Conservation (phyloP, 2,329 filamentous ascomycete genomes). For the Dothideomycetes sp. region DNA sequence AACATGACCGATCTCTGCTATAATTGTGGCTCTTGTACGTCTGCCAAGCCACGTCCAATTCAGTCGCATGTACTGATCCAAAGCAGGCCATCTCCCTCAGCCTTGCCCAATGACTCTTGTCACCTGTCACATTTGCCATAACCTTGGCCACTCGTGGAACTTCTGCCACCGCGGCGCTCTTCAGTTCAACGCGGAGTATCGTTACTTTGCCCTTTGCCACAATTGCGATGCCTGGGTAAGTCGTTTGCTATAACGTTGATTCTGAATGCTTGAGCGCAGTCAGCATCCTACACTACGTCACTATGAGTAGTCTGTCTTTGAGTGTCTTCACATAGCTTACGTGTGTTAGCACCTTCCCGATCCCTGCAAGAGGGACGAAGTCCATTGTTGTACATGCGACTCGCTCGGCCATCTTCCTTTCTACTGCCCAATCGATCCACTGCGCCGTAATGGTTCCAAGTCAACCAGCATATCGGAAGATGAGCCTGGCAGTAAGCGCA, state of each 20-base stretch:
- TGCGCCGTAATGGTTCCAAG: background rate
- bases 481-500: background rate
- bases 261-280: background rate
- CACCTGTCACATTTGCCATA: constrained; percentile 5
- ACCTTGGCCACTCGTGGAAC: constrained; percentile 8
- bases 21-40: constrained; percentile 7
- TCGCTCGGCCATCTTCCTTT: constrained; percentile 6
- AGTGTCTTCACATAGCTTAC: background rate
- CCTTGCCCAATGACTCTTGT: background rate
- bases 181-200: constrained; percentile 1
- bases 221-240: constrained; percentile 8
- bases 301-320: too few relatives aligned
- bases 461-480: too few relatives aligned
- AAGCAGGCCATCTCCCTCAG: background rate
- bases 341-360: constrained; percentile 6
- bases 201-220: constrained; percentile 9
- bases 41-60: background rate
- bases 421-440: constrained; percentile 5
- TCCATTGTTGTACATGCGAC: constrained; percentile 4
- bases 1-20: constrained; percentile 10
- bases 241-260: background rate
- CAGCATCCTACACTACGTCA: too few relatives aligned
- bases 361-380: constrained; percentile 3
- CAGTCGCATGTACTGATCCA: background rate
- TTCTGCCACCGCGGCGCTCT: constrained; percentile 7